Evolutionary conservation across 208 protist species (phyloP).

Genomic region (Hexamita inflata): DNA sequence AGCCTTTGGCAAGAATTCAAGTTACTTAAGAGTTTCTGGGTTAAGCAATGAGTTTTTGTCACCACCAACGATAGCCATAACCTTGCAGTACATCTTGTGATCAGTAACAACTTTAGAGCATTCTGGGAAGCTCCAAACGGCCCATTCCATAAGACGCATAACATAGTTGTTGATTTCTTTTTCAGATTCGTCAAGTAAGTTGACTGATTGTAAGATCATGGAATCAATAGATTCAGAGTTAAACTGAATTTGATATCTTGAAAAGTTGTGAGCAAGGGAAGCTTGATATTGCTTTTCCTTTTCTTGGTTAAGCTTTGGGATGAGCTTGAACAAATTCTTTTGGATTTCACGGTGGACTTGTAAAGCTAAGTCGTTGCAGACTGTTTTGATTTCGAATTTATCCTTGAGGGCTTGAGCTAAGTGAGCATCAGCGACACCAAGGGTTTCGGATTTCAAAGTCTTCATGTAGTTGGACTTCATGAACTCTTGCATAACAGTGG

Average conservation of each 20-base stretch:
- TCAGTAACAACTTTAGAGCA: conserved; percentile 84
- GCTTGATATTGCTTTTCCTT: neutral
- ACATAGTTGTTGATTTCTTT: conserved; percentile 97
- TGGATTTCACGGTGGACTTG: conserved; percentile 27
- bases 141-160: conserved; percentile 92
- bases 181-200: conserved; percentile 86
- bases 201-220: conserved; percentile 98
- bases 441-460: neutral
- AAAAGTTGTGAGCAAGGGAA: conserved; percentile 32
- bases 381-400: neutral
- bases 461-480: neutral
- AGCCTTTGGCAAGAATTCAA: neutral
- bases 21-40: no score
- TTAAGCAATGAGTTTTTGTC: neutral
- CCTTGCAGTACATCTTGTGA: conserved; percentile 68
- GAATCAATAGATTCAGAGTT: conserved; percentile 97
- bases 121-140: conserved; percentile 97
- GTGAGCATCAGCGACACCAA: conserved; percentile 1
- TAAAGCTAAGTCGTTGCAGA: neutral
- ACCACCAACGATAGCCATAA: neutral
- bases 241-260: conserved; percentile 95
- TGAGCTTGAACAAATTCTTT: neutral
- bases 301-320: conserved; percentile 11
- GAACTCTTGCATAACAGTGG: neutral
- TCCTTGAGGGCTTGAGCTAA: conserved; percentile 14